phyloP scores from a whole-genome alignment of 2,329 filamentous ascomycete genomes.

The Fusarium sororula region DNA sequence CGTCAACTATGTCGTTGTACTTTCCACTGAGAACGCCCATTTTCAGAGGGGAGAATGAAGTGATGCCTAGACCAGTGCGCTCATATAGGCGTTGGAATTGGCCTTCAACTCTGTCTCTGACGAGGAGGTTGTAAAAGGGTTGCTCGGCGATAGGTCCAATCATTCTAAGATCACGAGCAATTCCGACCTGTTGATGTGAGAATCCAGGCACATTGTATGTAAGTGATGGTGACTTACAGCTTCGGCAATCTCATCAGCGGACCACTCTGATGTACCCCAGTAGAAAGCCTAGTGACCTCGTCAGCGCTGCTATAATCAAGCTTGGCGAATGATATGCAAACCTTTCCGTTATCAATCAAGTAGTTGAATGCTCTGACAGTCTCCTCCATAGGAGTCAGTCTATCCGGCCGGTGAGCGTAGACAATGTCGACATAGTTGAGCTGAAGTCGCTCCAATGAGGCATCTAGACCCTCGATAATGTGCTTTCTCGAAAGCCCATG shows the following conservation, averaged over 20 bases:
- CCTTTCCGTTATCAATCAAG: conserved; percentile 71
- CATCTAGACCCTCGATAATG: conserved; percentile 64
- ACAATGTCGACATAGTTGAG: conserved; percentile 73
- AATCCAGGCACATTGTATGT: fast-evolving
- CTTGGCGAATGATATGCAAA: background rate
- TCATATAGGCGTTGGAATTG: conserved; percentile 70
- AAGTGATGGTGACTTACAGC: conserved; percentile 50
- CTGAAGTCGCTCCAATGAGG: conserved; percentile 64
- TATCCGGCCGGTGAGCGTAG: conserved; percentile 75
- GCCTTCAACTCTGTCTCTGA: conserved; percentile 68
- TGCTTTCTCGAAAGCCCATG: conserved; percentile 73
- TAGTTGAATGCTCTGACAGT: conserved; percentile 76
- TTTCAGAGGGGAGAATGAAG: conserved; percentile 68
- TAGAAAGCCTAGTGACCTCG: conserved; percentile 61
- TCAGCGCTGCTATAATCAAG: background rate
- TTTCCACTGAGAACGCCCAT: conserved; percentile 71
- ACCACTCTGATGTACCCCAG: conserved; percentile 72
- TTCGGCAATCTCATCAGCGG: conserved; percentile 72
- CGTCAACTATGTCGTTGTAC: conserved; percentile 65
- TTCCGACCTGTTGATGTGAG: conserved; percentile 54
- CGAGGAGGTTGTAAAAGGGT: conserved; percentile 73
- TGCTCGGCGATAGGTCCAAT: conserved; percentile 74
- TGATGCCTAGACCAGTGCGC: conserved; percentile 67
- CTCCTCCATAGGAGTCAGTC: conserved; percentile 75
- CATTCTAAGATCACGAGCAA: conserved; percentile 66